A percentile compares a stretch with the other conserved stretches of the same genome.
Evolutionary conservation across 2,329 filamentous ascomycete genomes (phyloP).

Genomic region (Phialophora expanda): DNA sequence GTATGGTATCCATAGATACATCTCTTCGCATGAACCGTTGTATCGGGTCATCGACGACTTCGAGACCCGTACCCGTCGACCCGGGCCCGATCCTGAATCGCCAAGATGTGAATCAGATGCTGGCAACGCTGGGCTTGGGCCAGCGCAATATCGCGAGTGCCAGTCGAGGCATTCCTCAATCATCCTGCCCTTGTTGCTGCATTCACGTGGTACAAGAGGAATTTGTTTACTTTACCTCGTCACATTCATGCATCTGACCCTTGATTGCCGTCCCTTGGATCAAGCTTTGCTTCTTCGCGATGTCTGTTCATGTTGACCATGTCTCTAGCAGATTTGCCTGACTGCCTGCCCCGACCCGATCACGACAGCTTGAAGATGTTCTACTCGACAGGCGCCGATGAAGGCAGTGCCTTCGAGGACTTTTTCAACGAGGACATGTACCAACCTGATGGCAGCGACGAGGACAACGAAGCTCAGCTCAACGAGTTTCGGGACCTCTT

Average conservation of each 20-base stretch:
- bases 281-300: conserved; percentile 5
- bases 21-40: background rate
- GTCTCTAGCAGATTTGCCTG: conserved; percentile 38
- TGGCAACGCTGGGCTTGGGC: conserved; percentile 19
- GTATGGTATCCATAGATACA: background rate
- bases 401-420: conserved; percentile 67
- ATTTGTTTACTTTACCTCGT: conserved; percentile 31
- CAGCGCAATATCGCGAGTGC: conserved; percentile 22
- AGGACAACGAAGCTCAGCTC: conserved; percentile 54
- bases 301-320: conserved; percentile 31
- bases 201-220: conserved; percentile 22
- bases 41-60: too few relatives aligned
- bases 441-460: conserved; percentile 53
- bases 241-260: conserved; percentile 25
- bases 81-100: too few relatives aligned
- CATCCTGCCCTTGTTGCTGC: conserved; percentile 15
- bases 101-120: too few relatives aligned
- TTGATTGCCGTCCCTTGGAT: conserved; percentile 12
- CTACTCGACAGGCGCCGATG: conserved; percentile 55
- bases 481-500: conserved; percentile 60
- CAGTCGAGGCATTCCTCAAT: conserved; percentile 25
- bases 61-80: too few relatives aligned
- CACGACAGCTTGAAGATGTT: conserved; percentile 61
- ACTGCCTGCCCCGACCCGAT: conserved; percentile 51
- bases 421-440: conserved; percentile 65